Percentiles rank a stretch among this genome's conserved stretches.
phyloP scores from a whole-genome alignment of 2,329 filamentous ascomycete species.

The Neospermospora avenae region DNA sequence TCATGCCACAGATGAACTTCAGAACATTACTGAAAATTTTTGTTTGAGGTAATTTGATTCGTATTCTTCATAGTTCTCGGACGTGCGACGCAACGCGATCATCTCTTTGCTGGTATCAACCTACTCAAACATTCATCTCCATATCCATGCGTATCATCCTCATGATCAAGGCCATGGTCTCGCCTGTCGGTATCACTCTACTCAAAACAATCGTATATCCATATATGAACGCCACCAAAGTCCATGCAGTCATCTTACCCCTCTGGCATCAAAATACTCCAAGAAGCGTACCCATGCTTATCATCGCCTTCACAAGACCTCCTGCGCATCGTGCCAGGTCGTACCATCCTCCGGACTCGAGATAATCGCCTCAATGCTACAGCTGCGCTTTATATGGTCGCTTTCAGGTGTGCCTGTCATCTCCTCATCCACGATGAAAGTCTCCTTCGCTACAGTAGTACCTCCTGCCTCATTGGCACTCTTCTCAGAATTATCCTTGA shows the following conservation, averaged over 20 bases:
- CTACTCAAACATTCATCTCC: too few relatives aligned
- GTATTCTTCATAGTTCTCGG: background rate
- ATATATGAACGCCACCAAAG: too few relatives aligned
- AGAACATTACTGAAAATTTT: too few relatives aligned
- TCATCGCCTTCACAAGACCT: conserved; percentile 8
- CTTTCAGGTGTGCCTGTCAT: conserved; percentile 20
- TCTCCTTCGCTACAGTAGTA: conserved; percentile 9
- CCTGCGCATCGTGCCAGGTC: conserved; percentile 27
- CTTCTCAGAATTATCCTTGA: background rate
- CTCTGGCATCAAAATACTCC: background rate
- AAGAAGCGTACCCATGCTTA: background rate
- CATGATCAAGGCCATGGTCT: too few relatives aligned
- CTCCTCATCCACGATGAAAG: conserved; percentile 16
- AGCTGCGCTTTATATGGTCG: conserved; percentile 26
- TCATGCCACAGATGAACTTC: too few relatives aligned
- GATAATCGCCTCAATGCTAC: conserved; percentile 29
- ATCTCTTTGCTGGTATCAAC: too few relatives aligned
- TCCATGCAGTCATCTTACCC: background rate
- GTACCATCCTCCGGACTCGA: conserved; percentile 18
- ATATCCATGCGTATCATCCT: too few relatives aligned
- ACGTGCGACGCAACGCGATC: background rate
- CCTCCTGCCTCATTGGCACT: background rate
- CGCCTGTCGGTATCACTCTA: too few relatives aligned
- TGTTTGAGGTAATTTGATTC: background rate
- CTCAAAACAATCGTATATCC: too few relatives aligned